phyloP scores from a whole-genome alignment of 1,284 basidiomycete species.

The Porodaedalea pini region DNA sequence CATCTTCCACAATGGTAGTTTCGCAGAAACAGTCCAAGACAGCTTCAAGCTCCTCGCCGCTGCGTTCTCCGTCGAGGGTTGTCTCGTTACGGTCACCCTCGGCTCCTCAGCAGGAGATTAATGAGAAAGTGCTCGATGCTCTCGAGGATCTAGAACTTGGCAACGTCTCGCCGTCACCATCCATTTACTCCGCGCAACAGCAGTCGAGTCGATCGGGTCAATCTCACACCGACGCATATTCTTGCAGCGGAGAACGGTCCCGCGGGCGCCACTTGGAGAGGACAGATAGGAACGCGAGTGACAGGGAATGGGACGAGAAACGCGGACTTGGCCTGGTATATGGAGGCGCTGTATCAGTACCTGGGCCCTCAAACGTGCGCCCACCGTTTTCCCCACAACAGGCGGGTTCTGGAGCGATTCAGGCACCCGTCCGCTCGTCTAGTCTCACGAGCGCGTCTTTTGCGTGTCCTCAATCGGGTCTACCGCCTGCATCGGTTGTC shows the following conservation, averaged over 20 bases:
- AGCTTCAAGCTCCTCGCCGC: background rate
- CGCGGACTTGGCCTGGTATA: background rate
- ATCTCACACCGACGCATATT: background rate
- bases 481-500: background rate
- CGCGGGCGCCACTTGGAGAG: conserved; percentile 8
- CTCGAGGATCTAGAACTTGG: conserved; percentile 7
- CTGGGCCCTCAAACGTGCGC: conserved; percentile 6
- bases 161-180: background rate
- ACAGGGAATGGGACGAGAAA: conserved; percentile 14
- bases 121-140: conserved; percentile 9
- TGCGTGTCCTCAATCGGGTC: background rate
- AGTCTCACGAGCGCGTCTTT: conserved; percentile 14
- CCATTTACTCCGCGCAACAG: background rate
- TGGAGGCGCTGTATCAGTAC: background rate
- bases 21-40: background rate
- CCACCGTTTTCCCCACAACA: background rate
- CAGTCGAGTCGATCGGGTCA: background rate
- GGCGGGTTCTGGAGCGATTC: background rate
- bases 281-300: background rate
- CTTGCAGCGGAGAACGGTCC: background rate
- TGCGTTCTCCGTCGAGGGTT: conserved; percentile 1
- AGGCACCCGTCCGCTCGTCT: conserved; percentile 9
- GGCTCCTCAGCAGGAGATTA: conserved; percentile 12
- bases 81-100: conserved; percentile 3
- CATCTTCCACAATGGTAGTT: background rate